Percentiles rank a stretch among this genome's conserved stretches.
Evolutionary conservation across 176 grass and related monocot genomes (phyloP).

Genomic region (Hordeum marinum): DNA sequence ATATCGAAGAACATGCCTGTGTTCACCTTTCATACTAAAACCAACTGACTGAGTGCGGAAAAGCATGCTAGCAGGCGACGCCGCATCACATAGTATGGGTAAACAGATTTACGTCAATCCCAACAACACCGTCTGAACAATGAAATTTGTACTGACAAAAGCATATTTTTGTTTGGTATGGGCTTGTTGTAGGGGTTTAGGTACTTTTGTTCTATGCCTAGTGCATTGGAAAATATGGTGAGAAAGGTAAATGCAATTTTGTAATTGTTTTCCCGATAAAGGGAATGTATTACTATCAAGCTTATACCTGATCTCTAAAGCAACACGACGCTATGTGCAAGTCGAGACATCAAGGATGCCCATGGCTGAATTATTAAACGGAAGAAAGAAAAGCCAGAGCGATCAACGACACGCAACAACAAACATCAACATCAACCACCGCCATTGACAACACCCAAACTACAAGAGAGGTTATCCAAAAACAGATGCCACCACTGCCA

Average conservation of each 20-base stretch:
- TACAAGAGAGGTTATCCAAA: background rate
- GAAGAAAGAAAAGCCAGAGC: background rate
- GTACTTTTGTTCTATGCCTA: background rate
- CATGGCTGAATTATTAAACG: too few species aligned
- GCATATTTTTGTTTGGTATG: background rate
- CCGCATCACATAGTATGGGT: background rate
- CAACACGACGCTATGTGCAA: background rate
- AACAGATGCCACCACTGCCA: background rate
- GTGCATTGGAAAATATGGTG: background rate
- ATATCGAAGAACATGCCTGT: too few species aligned
- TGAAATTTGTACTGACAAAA: background rate
- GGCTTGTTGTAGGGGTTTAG: background rate
- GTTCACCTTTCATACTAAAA: background rate
- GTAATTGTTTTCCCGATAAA: background rate
- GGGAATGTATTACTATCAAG: background rate
- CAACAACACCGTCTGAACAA: background rate
- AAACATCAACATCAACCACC: background rate
- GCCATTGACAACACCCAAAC: background rate
- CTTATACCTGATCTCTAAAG: background rate
- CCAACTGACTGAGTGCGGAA: background rate
- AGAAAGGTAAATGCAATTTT: background rate
- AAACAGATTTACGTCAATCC: background rate
- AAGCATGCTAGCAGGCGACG: background rate
- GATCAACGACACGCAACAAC: background rate
- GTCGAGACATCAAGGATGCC: background rate